Base-by-base conservation (phyloP, 768 basidiomycete genomes). In the Terana coerulea region DNA sequence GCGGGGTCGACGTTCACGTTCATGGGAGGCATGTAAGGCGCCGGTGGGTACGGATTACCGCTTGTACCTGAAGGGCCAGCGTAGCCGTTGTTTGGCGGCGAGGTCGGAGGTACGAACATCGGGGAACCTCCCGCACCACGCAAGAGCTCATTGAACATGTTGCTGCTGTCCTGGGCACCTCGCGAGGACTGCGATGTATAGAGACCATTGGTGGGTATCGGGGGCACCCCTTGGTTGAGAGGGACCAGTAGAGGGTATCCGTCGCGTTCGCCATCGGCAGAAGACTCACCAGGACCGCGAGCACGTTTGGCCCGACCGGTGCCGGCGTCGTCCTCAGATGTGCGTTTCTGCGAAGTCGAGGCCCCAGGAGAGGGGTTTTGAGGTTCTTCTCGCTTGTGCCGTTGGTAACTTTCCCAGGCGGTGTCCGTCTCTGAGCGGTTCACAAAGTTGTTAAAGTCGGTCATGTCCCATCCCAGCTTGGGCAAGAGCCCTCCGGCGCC, bases 351-450 rank as follows among this genome's bases (percentile, higher is more conserved):
- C 7, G 59, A 48, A 10, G 51, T 34, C 7, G 55, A 34, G 8
- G 53, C 21, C 34, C 41, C 58, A 12, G 59, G 59, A 28, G 76
- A 77, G 48, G 57, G 41, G 14, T 3, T 46, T 31, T 46, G 45
- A 10, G 40, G 44, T 58, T 63, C 34, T 6, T 74, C 75, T 29
- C 72, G 69, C 66, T 86, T 94, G 58, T 91, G 81, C 4, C 76
- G 59, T 55, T 91, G 85, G 61, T 86, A 94, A 46, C 91, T 86
- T 63, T 95, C 93, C 77, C 88, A 92, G 30, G 92, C 93, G 1
- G 91, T 93, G 62, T 95, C 94, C 0, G 92, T 94, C 70, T 97
- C 94, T 0, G 88, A 81, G 60, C 83, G 84, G 68, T 88, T 91
- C 56, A 95, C 72, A 57, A 85, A 89, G 43, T 79, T 81, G 56